Base-by-base conservation (phyloP, 2,329 filamentous ascomycete genomes). In the Cadophora sp. region DNA sequence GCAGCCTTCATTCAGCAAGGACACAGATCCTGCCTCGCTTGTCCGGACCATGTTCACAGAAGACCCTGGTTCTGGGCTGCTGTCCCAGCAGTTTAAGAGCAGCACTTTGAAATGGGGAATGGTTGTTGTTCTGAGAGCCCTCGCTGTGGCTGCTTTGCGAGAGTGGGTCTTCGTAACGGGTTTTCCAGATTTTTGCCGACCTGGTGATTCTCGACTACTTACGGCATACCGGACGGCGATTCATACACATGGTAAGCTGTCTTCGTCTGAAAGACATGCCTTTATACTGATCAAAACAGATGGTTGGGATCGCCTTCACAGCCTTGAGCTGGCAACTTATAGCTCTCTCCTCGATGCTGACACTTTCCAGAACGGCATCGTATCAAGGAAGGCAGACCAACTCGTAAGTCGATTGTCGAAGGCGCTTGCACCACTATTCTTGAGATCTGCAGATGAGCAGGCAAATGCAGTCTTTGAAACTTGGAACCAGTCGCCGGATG, bases 141-240 rank as follows among this genome's bases (percentile, higher is more conserved):
- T 71, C 22, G 46, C 62, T 0, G 9, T 68, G 1, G 66, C 65
- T 31, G 69, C 69, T 3, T n/a, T 71, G 6, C 56, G 48, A 31
- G 46, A 71, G 9, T 72, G 67, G 70, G 67, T 72, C 11, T 72
- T 71, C 19, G 56, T 37, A 24, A 68, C 67, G 6, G 60, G n/a
- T 0, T 72, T 71, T 60, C 70, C 69, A 6, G 48, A 62, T 22
- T 61, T 72, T 14, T 34, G 40, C n/a, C 14, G 11, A 26, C 26
- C 5, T 26, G 3, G 5, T 60, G 43, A 8, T 4, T 16, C 24
- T 55, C 46, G 26, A 5, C 14, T 72, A 16, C 26, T 72, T 1
- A 62, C 27, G 5, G 53, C 26, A 19, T 71, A 71, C 64, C 65
- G 65, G n/a, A 22, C 51, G 1, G 62, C 67, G 12, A 48, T 62